phyloP scores from a whole-genome alignment of 352 stramenopile genomes.

The Phytophthora boehmeriae region DNA sequence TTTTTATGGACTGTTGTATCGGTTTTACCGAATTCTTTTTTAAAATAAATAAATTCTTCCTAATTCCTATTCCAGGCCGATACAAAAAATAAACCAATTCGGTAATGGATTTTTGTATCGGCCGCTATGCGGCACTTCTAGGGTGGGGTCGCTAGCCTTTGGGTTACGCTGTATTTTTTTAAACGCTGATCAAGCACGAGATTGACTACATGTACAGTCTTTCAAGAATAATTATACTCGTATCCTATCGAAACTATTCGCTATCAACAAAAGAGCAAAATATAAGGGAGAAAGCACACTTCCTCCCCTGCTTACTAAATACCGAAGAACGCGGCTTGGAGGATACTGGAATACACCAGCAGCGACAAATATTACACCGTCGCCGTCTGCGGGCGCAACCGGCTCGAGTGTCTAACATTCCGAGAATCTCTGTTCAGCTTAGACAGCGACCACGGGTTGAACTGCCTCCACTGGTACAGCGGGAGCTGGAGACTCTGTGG shows the following conservation, averaged over 20 bases:
- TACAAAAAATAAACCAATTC: no score
- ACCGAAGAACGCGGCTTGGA: slow-evolving; percentile 23
- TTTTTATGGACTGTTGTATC: no score
- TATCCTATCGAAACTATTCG: slow-evolving; percentile 36
- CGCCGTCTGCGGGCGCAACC: slow-evolving; percentile 9
- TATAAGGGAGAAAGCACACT: slow-evolving; percentile 23
- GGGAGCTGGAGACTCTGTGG: slow-evolving; percentile 13
- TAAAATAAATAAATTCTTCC: no score
- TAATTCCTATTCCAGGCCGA: no score
- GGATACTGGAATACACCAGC: slow-evolving; percentile 17
- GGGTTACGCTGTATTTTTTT: no score
- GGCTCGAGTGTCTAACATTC: slow-evolving; percentile 14
- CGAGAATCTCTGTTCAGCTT: slow-evolving; percentile 6
- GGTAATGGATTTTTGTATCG: no score
- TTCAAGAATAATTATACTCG: slow-evolving; percentile 38
- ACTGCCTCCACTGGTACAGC: slow-evolving; percentile 19
- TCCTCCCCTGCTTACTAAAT: slow-evolving; percentile 43
- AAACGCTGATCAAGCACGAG: no score
- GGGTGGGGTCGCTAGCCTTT: no score
- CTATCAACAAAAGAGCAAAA: slow-evolving; percentile 34
- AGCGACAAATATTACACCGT: slow-evolving; percentile 36
- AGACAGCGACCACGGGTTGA: slow-evolving; percentile 30
- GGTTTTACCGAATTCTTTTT: no score
- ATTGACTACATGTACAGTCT: slow-evolving; percentile 5
- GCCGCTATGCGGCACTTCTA: no score